phyloP scores from a whole-genome alignment of 352 stramenopile species.

The Pythium sp. region DNA sequence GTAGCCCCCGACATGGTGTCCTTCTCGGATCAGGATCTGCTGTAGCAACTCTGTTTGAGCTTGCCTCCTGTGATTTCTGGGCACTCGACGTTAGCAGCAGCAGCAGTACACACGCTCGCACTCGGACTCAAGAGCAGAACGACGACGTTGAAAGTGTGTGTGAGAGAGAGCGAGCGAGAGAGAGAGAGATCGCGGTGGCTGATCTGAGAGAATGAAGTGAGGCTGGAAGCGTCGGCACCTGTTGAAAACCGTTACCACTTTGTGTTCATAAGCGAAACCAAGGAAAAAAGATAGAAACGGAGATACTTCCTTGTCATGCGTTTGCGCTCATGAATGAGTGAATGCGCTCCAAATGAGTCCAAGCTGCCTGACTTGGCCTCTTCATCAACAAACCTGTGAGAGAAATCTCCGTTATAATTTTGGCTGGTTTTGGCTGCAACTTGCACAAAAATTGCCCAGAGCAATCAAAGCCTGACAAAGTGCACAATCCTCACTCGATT shows the following conservation, averaged over 20 bases:
- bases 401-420: background rate
- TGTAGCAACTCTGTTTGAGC: background rate
- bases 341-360: background rate
- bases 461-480: background rate
- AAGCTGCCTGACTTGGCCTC: background rate
- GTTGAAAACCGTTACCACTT: background rate
- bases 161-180: too few species aligned
- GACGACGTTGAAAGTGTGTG: background rate
- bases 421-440: background rate
- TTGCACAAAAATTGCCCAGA: background rate
- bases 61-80: background rate
- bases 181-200: background rate
- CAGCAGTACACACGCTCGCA: conserved; percentile 3
- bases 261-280: background rate
- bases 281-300: background rate
- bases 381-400: background rate
- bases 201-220: background rate
- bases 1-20: conserved; percentile 16
- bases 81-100: background rate
- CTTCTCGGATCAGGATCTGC: background rate
- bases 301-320: background rate
- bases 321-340: too few species aligned
- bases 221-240: conserved; percentile 5
- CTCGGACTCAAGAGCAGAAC: background rate
- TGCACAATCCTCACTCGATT: background rate